Conservation (phyloP, 129 eudicot species). For the Lonicera japonica region DNA sequence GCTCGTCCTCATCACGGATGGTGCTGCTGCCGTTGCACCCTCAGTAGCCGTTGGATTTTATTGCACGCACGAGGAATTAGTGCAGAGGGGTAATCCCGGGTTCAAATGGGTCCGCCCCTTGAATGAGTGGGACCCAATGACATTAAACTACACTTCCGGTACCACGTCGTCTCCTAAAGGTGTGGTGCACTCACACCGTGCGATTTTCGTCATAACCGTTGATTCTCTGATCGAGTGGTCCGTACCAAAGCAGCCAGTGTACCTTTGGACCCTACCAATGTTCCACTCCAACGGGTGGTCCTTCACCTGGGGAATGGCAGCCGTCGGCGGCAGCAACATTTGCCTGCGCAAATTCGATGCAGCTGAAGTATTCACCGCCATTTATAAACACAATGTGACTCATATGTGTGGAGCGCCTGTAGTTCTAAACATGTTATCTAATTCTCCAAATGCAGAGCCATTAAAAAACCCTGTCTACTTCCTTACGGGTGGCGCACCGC, state of each 20-base stretch:
- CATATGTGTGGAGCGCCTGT: slow-evolving; percentile 56
- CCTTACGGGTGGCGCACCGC: slow-evolving; percentile 40
- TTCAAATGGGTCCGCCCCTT: slow-evolving; percentile 35
- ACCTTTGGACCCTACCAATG: slow-evolving; percentile 49
- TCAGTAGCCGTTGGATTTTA: background rate
- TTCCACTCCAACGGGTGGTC: slow-evolving; percentile 52
- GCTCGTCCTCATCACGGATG: slow-evolving; percentile 17
- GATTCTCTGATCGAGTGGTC: slow-evolving; percentile 35
- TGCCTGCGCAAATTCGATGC: slow-evolving; percentile 40
- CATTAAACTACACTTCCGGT: slow-evolving; percentile 44
- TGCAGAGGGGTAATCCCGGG: slow-evolving; percentile 20
- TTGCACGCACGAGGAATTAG: slow-evolving; percentile 17
- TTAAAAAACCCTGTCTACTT: slow-evolving; percentile 23
- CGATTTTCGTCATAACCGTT: slow-evolving; percentile 11
- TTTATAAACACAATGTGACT: slow-evolving; percentile 22
- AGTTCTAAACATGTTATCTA: slow-evolving; percentile 37
- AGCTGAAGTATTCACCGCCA: slow-evolving; percentile 3
- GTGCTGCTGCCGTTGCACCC: background rate
- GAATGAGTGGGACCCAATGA: slow-evolving; percentile 36
- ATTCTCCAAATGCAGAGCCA: slow-evolving; percentile 4
- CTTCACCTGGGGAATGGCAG: slow-evolving; percentile 42
- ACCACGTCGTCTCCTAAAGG: slow-evolving; percentile 40
- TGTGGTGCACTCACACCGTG: slow-evolving; percentile 33
- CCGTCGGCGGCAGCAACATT: slow-evolving; percentile 36
- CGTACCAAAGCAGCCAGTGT: slow-evolving; percentile 30